A percentile compares a stretch with the other conserved stretches of the same genome.
phyloP scores from a whole-genome alignment of 805 yeast species.

The Cyberlindnera amylophila region DNA sequence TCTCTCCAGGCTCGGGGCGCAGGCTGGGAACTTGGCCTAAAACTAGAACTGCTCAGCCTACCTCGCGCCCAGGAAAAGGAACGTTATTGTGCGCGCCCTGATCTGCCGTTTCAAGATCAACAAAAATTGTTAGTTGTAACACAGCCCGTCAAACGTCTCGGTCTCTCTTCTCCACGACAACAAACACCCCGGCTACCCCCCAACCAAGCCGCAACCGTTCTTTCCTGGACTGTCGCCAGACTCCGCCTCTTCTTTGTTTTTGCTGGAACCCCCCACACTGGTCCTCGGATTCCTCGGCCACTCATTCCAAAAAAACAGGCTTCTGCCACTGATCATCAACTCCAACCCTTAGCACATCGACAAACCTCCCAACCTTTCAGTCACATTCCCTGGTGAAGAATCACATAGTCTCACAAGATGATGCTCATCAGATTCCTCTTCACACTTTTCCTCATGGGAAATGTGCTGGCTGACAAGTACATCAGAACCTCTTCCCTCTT shows the following conservation, averaged over 20 bases:
- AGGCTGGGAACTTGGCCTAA: no score
- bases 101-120: neutral
- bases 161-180: no score
- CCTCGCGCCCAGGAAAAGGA: neutral
- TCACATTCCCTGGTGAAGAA: neutral
- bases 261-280: no score
- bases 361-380: neutral
- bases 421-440: slow-evolving; percentile 5
- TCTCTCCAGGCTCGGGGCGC: neutral
- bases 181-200: no score
- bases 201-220: no score
- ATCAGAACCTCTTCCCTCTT: slow-evolving; percentile 64
- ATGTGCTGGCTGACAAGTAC: slow-evolving; percentile 11
- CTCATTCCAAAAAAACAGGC: no score
- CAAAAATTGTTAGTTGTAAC: neutral
- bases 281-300: no score
- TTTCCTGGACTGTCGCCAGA: no score
- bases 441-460: neutral
- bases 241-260: no score
- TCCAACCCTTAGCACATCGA: neutral
- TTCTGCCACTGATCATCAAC: neutral
- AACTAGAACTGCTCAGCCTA: neutral
- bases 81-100: neutral
- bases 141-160: no score
- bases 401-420: slow-evolving; percentile 4